Conservation (phyloP, 495 filamentous ascomycete species). For the Apodospora peruviana region DNA sequence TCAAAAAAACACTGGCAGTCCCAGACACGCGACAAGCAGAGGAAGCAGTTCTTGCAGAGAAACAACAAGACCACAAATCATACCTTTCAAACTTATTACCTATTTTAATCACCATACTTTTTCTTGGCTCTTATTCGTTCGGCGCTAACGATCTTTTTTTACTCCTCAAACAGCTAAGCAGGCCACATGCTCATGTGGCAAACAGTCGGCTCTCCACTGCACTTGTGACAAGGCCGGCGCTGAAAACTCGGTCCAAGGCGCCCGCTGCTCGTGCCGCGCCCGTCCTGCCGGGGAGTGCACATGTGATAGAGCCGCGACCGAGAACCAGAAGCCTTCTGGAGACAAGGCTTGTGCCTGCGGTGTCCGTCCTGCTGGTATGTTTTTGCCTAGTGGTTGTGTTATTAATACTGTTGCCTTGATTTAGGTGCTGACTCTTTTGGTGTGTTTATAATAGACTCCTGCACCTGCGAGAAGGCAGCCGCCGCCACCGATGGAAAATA, state of each 20-base stretch:
- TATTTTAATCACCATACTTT: neutral
- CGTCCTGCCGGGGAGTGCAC: conserved; percentile 78
- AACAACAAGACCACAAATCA: too few relatives aligned
- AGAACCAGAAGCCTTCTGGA: conserved; percentile 57
- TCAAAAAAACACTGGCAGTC: too few relatives aligned
- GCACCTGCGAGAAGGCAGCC: conserved; percentile 83
- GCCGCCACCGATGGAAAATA: conserved; percentile 48
- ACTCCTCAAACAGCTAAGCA: conserved; percentile 34
- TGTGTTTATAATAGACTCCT: conserved; percentile 49
- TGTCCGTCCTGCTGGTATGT: conserved; percentile 59
- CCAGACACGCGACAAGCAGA: too few relatives aligned
- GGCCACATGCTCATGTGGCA: conserved; percentile 80
- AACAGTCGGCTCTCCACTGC: conserved; percentile 80
- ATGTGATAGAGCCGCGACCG: conserved; percentile 64
- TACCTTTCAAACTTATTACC: neutral
- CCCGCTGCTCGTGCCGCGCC: conserved; percentile 75
- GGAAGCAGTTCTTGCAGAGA: too few relatives aligned
- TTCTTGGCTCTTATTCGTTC: neutral
- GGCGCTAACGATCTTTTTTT: neutral
- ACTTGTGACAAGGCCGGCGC: conserved; percentile 68
- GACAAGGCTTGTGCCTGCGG: conserved; percentile 67
- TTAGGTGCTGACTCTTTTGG: neutral
- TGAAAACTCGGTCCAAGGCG: conserved; percentile 70
- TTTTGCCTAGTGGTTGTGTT: neutral
- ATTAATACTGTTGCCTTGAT: neutral